Evolutionary conservation across 352 stramenopile genomes (phyloP).

Genomic region (Halophytophthora polymorphica): DNA sequence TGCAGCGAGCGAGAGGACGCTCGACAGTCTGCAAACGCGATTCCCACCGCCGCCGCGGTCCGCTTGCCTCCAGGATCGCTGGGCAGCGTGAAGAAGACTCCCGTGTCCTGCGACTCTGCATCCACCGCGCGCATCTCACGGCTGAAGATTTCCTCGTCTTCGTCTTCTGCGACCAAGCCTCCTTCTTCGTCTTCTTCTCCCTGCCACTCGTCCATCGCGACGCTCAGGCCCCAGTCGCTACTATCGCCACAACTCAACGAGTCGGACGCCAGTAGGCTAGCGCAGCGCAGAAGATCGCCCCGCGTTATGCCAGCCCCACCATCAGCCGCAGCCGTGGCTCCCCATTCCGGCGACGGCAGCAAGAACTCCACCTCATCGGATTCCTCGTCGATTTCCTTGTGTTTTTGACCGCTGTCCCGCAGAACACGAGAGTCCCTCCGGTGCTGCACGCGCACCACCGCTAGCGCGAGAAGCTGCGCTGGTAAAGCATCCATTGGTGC

Average conservation of each 20-base stretch:
- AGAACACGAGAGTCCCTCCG: slow-evolving; percentile 7
- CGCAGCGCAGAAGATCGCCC: slow-evolving; percentile 25
- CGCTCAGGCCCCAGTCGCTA: slow-evolving; percentile 7
- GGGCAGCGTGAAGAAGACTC: slow-evolving; percentile 53
- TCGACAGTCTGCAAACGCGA: slow-evolving; percentile 45
- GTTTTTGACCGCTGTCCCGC: background rate
- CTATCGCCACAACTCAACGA: slow-evolving; percentile 14
- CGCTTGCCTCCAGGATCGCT: slow-evolving; percentile 10
- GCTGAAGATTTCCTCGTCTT: slow-evolving; percentile 74
- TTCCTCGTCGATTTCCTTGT: background rate
- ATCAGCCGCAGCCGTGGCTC: slow-evolving; percentile 1
- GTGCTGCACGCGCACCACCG: slow-evolving; percentile 19
- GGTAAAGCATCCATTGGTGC: too few relatives aligned
- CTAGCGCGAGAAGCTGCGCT: slow-evolving; percentile 6
- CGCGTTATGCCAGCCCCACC: background rate
- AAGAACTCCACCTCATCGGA: slow-evolving; percentile 34
- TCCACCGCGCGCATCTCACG: slow-evolving; percentile 49
- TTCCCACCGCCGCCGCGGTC: slow-evolving; percentile 33
- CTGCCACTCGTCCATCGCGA: slow-evolving; percentile 9
- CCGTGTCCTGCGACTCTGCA: slow-evolving; percentile 9
- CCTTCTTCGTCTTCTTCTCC: slow-evolving; percentile 12
- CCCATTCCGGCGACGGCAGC: background rate
- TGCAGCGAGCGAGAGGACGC: slow-evolving; percentile 37
- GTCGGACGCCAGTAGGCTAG: slow-evolving; percentile 10
- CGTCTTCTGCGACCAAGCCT: slow-evolving; percentile 27